Evolutionary conservation across 2,329 filamentous ascomycete genomes (phyloP).

Genomic region (Aspergillus pseudoviridinutans): DNA sequence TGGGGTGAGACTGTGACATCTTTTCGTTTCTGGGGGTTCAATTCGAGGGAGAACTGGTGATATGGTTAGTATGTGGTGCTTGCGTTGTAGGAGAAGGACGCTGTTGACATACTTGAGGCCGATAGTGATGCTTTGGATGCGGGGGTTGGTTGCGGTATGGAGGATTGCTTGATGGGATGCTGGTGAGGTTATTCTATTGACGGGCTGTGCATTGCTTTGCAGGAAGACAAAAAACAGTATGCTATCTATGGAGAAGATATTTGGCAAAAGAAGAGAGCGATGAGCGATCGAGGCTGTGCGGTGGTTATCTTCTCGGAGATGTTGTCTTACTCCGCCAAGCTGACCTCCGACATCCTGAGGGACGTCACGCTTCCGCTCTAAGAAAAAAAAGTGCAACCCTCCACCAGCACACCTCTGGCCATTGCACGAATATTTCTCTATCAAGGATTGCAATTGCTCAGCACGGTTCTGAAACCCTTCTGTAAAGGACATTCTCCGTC

Average conservation of each 20-base stretch:
- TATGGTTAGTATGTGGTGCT: not conserved
- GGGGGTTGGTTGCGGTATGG: too few relatives aligned
- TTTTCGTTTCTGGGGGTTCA: not conserved
- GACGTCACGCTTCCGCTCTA: not conserved
- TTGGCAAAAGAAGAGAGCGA: not conserved
- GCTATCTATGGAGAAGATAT: not conserved
- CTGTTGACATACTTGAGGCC: not conserved
- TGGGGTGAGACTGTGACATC: not conserved
- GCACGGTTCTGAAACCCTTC: not conserved
- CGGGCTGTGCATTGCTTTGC: not conserved
- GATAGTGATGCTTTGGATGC: not conserved
- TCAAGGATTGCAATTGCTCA: not conserved
- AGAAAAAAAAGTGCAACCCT: not conserved
- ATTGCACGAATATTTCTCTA: not conserved
- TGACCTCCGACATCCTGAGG: not conserved
- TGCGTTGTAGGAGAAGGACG: too few relatives aligned
- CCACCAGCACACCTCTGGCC: not conserved
- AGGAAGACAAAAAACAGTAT: not conserved
- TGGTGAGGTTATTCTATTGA: not conserved
- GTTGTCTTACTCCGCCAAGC: not conserved
- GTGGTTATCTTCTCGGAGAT: too few relatives aligned
- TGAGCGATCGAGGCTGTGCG: too few relatives aligned
- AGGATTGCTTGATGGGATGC: too few relatives aligned
- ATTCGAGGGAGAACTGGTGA: not conserved
- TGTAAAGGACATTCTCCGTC: not conserved